Conservation (phyloP, 1,284 basidiomycete genomes). For the Volvariella volvacea region DNA sequence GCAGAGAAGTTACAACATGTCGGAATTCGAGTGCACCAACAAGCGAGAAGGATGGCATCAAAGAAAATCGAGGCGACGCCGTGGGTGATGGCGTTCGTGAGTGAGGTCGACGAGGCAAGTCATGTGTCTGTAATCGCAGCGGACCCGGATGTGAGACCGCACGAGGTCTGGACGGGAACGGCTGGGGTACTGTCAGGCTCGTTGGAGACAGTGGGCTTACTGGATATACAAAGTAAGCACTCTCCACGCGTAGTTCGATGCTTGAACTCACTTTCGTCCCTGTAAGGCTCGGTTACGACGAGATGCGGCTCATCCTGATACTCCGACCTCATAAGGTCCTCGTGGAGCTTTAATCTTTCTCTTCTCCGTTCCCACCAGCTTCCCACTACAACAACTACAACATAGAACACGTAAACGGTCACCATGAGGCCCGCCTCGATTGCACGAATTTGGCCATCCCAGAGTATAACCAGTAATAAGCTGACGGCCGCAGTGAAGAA, state of each 20-base stretch:
- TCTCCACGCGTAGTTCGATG: not conserved
- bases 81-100: constrained; percentile 32
- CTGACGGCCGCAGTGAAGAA: constrained; percentile 85
- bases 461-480: constrained; percentile 70
- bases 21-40: constrained; percentile 92
- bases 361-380: constrained; percentile 69
- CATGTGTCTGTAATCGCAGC: constrained; percentile 32
- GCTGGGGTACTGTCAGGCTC: constrained; percentile 15
- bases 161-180: constrained; percentile 21
- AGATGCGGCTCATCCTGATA: constrained; percentile 41
- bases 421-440: constrained; percentile 78
- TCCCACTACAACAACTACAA: constrained; percentile 67
- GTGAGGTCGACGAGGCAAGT: constrained; percentile 31
- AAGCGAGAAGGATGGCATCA: constrained; percentile 81
- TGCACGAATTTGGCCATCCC: constrained; percentile 68
- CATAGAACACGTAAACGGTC: constrained; percentile 75
- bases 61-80: constrained; percentile 28
- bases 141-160: constrained; percentile 29
- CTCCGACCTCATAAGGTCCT: constrained; percentile 54
- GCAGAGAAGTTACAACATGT: constrained; percentile 79
- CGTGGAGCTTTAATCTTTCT: constrained; percentile 37
- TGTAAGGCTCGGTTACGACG: constrained; percentile 41
- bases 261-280: constrained; percentile 49
- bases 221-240: constrained; percentile 4
- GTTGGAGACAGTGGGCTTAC: constrained; percentile 12